A percentile compares a stretch with the other conserved stretches of the same genome.
Evolutionary conservation across 148 eudicot genomes (phyloP).

Genomic region (Cornus florida): DNA sequence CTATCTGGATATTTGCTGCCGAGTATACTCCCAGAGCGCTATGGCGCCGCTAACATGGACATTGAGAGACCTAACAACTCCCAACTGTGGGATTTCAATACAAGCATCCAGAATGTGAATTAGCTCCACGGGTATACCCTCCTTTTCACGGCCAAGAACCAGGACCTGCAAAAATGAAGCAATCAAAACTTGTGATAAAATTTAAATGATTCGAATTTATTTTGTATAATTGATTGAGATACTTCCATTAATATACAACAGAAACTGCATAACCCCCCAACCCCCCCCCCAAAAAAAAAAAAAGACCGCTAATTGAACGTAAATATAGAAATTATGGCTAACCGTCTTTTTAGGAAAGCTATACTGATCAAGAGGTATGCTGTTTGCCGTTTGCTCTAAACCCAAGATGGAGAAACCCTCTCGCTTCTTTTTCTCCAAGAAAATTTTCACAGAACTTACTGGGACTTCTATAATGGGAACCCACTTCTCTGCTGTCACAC

Average conservation of each 20-base stretch:
- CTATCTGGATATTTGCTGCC: conserved; percentile 74
- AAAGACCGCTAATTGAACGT: not conserved
- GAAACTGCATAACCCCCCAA: not conserved
- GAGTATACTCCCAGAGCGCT: conserved; percentile 97
- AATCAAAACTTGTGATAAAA: not conserved
- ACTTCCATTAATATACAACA: not conserved
- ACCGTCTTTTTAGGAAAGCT: conserved; percentile 74
- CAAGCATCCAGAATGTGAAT: conserved; percentile 91
- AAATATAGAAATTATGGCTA: conserved; percentile 18
- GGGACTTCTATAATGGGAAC: conserved; percentile 90
- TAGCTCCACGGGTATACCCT: conserved; percentile 96
- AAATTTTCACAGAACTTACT: conserved; percentile 60
- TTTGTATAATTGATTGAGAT: not conserved
- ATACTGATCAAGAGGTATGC: conserved; percentile 76
- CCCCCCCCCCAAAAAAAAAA: too few relatives aligned
- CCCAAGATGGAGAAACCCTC: conserved; percentile 88
- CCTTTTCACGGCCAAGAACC: conserved; percentile 97
- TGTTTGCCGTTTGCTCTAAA: conserved; percentile 98
- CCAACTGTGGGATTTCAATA: conserved; percentile 96
- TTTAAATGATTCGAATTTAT: not conserved
- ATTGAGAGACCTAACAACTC: conserved; percentile 93
- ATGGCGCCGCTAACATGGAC: conserved; percentile 99
- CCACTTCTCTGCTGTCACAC: conserved; percentile 99
- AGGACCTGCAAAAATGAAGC: conserved; percentile 55
- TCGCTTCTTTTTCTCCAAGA: conserved; percentile 80